These are phyloP conservation scores for Chaetomidium leptoderma DNA, from an alignment of 495 filamentous ascomycete genomes.

Conservation along the genomic window DNA sequence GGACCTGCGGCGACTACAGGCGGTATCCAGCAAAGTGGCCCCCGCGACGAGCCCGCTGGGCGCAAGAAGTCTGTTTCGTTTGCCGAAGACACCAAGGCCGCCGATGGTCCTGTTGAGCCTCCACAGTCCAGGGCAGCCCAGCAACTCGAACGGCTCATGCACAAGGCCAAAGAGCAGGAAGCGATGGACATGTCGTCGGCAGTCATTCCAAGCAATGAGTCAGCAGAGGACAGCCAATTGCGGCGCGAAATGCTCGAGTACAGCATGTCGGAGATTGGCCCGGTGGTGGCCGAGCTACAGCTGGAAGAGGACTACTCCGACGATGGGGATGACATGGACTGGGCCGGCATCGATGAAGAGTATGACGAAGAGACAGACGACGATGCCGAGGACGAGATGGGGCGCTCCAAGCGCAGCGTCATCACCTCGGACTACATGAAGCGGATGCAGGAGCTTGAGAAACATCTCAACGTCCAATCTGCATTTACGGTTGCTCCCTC, in stretches of 20 bases:
- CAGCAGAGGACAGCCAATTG: constrained; percentile 70
- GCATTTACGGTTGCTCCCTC: constrained; percentile 22
- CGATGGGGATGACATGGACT: constrained; percentile 52
- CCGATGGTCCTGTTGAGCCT: constrained; percentile 29
- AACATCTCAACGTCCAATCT: constrained; percentile 57
- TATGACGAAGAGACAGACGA: constrained; percentile 49
- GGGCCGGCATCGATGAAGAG: constrained; percentile 52
- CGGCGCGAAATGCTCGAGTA: constrained; percentile 92
- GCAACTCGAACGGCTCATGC: constrained; percentile 48
- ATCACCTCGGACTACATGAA: constrained; percentile 67
- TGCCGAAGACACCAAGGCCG: constrained; percentile 53
- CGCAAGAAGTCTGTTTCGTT: constrained; percentile 47
- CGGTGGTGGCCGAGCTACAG: constrained; percentile 89
- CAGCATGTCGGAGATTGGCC: constrained; percentile 73
- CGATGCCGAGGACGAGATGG: constrained; percentile 62
- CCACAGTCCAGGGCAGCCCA: constrained; percentile 38
- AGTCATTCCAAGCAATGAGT: constrained; percentile 59
- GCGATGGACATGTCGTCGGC: constrained; percentile 39
- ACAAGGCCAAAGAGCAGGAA: constrained; percentile 41
- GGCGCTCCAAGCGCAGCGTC: constrained; percentile 58
- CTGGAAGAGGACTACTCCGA: constrained; percentile 66
- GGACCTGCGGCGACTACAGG: neutral
- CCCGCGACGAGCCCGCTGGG: constrained; percentile 3
- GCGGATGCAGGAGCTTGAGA: constrained; percentile 80
- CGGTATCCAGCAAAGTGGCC: neutral